These are phyloP conservation scores for Colletotrichum shisoi DNA, from an alignment of 2,329 filamentous ascomycete species.

Conservation along the genomic window DNA sequence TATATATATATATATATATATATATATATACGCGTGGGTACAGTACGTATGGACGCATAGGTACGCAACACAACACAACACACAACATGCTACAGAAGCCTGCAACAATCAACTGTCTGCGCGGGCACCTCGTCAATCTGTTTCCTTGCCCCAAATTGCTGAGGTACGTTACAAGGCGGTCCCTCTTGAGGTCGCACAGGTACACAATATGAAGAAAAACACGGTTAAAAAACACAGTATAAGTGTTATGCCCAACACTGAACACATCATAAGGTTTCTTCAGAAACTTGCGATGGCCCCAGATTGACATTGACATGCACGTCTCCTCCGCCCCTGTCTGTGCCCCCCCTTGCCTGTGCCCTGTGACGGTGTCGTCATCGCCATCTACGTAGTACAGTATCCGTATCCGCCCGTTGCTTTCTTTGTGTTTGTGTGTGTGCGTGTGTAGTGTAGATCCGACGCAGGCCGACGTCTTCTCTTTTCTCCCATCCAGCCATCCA, in stretches of 20 bases:
- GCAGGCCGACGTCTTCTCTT: not conserved
- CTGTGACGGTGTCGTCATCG: slow-evolving; percentile 13
- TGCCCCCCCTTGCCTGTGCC: not conserved
- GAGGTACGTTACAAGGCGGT: no score
- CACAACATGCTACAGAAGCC: not conserved
- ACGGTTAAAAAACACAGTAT: no score
- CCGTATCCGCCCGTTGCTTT: not conserved
- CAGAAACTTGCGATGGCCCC: not conserved
- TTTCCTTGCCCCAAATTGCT: not conserved
- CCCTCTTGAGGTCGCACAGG: no score
- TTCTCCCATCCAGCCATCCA: no score
- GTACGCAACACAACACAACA: not conserved
- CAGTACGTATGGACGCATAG: not conserved
- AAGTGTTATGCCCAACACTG: no score
- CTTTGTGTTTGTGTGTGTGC: no score
- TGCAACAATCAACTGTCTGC: not conserved
- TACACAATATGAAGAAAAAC: no score
- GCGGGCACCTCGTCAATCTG: not conserved
- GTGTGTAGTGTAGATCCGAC: not conserved
- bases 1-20: not conserved
- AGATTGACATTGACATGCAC: not conserved
- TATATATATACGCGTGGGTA: not conserved
- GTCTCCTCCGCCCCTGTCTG: not conserved
- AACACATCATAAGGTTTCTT: no score
- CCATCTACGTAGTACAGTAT: no score